These are phyloP conservation scores for Penicillium paneum DNA, from an alignment of 2,329 filamentous ascomycete species.

Conservation along the genomic window DNA sequence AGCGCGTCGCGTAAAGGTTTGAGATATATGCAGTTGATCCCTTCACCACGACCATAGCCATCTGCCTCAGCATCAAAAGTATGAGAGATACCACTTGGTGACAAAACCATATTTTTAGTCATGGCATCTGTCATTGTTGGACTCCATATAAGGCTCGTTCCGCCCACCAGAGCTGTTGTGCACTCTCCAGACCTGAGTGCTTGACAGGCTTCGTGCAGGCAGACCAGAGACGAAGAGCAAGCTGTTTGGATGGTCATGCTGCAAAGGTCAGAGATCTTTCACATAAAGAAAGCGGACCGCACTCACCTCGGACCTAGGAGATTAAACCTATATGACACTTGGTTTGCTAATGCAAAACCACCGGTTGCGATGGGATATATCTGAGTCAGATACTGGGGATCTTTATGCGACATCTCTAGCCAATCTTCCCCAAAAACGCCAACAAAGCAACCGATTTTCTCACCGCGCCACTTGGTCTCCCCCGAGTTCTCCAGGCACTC, in stretches of 20 bases:
- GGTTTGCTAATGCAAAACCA: conserved; percentile 24
- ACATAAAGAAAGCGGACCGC: background rate
- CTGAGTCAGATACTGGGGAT: conserved; percentile 16
- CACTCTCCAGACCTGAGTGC: conserved; percentile 23
- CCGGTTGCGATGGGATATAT: conserved; percentile 15
- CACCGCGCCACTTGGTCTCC: conserved; percentile 29
- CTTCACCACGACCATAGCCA: conserved; percentile 53
- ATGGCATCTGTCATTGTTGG: conserved; percentile 24
- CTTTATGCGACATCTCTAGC: conserved; percentile 20
- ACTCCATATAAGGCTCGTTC: conserved; percentile 34
- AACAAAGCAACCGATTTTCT: conserved; percentile 29
- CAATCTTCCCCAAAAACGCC: conserved; percentile 29
- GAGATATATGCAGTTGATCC: conserved; percentile 46
- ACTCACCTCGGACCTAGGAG: conserved; percentile 23
- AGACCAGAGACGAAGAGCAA: conserved; percentile 43
- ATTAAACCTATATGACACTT: conserved; percentile 26
- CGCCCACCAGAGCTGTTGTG: conserved; percentile 33
- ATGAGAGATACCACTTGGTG: conserved; percentile 46
- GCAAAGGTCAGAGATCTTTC: background rate
- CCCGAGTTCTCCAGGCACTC: conserved; percentile 35
- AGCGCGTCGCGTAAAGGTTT: conserved; percentile 48
- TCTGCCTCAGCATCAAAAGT: conserved; percentile 48
- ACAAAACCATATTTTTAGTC: conserved; percentile 33
- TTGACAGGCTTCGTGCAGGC: conserved; percentile 27
- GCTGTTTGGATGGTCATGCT: conserved; percentile 40